A percentile compares a stretch with the other conserved stretches of the same genome.
phyloP scores from a whole-genome alignment of 2,329 filamentous ascomycete genomes.

The Eutypa lata region DNA sequence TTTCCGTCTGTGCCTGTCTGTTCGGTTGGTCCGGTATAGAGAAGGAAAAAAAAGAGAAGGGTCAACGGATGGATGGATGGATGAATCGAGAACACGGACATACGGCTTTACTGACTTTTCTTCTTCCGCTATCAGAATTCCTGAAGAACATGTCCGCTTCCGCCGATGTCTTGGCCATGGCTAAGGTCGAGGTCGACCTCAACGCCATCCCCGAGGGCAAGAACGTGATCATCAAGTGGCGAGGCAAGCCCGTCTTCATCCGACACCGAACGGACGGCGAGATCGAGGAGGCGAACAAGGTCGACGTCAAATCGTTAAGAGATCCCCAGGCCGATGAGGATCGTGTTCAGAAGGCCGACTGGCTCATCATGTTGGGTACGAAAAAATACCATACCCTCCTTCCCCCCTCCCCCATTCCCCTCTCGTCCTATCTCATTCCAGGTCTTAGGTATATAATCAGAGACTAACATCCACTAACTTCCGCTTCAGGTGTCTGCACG shows the following conservation, averaged over 20 bases:
- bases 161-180: conserved; percentile 96
- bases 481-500: conserved; percentile 81
- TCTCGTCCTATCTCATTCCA: conserved; percentile 1
- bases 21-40: conserved; percentile 16
- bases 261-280: conserved; percentile 92
- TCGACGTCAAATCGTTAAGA: conserved; percentile 78
- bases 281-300: conserved; percentile 91
- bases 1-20: background rate
- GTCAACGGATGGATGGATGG: conserved; percentile 1
- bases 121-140: conserved; percentile 67
- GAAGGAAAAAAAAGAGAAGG: background rate
- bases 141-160: conserved; percentile 99
- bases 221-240: conserved; percentile 99
- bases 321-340: conserved; percentile 89
- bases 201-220: conserved; percentile 94
- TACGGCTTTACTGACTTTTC: conserved; percentile 17
- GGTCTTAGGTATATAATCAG: background rate
- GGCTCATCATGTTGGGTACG: conserved; percentile 96
- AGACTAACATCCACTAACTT: conserved; percentile 11
- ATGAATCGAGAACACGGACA: background rate
- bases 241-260: conserved; percentile 99
- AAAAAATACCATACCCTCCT: conserved; percentile 7
- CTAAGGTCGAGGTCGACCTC: conserved; percentile 98
- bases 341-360: conserved; percentile 97
- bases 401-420: too few species aligned